Evolutionary conservation across 2,329 filamentous ascomycete genomes (phyloP).

Genomic region (Colletotrichum tropicale): DNA sequence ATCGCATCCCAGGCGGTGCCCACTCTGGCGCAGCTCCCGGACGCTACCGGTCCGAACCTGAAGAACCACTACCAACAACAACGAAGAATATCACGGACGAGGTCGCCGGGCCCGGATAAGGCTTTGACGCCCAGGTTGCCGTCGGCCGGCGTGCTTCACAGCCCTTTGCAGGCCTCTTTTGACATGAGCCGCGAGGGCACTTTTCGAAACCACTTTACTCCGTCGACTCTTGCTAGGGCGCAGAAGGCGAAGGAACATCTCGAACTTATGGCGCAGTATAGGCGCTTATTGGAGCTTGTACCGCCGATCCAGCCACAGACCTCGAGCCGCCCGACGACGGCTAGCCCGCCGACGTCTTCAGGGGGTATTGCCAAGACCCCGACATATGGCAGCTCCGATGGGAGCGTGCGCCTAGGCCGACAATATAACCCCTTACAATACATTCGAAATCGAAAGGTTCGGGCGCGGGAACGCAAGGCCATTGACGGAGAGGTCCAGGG

Average conservation of each 20-base stretch:
- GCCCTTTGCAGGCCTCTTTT: slow-evolving; percentile 52
- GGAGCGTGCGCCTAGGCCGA: slow-evolving; percentile 60
- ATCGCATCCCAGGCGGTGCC: slow-evolving; percentile 57
- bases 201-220: slow-evolving; percentile 73
- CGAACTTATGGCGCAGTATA: slow-evolving; percentile 84
- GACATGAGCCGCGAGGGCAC: slow-evolving; percentile 45
- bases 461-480: slow-evolving; percentile 75
- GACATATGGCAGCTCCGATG: slow-evolving; percentile 33
- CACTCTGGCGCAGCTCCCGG: slow-evolving; percentile 55
- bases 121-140: slow-evolving; percentile 43
- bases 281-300: slow-evolving; percentile 77
- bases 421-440: slow-evolving; percentile 91
- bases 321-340: slow-evolving; percentile 39
- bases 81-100: slow-evolving; percentile 63
- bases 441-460: slow-evolving; percentile 86
- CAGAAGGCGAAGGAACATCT: slow-evolving; percentile 86
- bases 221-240: slow-evolving; percentile 79
- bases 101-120: slow-evolving; percentile 61
- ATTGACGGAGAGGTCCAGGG: slow-evolving; percentile 78
- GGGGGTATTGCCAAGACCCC: slow-evolving; percentile 30
- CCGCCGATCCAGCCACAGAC: slow-evolving; percentile 68
- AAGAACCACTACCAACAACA: slow-evolving; percentile 76
- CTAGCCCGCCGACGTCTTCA: slow-evolving; percentile 48
- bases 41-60: slow-evolving; percentile 63
- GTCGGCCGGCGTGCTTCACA: slow-evolving; percentile 44